Evolutionary conservation across 2,329 filamentous ascomycete genomes (phyloP).

Genomic region (Fusarium compactum): DNA sequence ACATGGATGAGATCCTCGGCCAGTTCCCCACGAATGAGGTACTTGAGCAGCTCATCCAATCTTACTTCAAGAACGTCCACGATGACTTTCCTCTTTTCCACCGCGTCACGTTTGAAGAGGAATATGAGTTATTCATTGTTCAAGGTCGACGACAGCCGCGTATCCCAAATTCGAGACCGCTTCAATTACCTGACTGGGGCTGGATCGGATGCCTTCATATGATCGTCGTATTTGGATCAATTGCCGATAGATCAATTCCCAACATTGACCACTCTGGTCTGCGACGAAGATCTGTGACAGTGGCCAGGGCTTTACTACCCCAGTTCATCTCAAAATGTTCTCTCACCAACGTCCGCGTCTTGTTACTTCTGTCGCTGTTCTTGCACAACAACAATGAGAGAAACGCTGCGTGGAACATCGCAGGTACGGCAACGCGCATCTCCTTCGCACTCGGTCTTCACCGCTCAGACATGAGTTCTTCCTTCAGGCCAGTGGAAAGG

Average conservation of each 20-base stretch:
- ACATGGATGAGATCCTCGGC: slow-evolving; percentile 48
- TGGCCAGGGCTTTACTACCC: slow-evolving; percentile 12
- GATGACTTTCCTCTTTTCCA: slow-evolving; percentile 54
- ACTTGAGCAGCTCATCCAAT: slow-evolving; percentile 50
- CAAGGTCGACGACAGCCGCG: slow-evolving; percentile 23
- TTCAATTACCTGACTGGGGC: slow-evolving; percentile 47
- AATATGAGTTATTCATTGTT: slow-evolving; percentile 50
- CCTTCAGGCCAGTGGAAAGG: slow-evolving; percentile 51
- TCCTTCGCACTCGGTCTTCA: slow-evolving; percentile 51
- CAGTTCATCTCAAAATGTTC: slow-evolving; percentile 41
- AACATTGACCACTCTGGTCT: slow-evolving; percentile 47
- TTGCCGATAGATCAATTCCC: slow-evolving; percentile 43
- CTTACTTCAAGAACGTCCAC: slow-evolving; percentile 53
- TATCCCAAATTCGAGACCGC: slow-evolving; percentile 9
- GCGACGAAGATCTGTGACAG: slow-evolving; percentile 32
- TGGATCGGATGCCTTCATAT: slow-evolving; percentile 54
- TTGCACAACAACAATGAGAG: slow-evolving; percentile 56
- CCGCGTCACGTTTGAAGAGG: slow-evolving; percentile 51
- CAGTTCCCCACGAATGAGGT: slow-evolving; percentile 46
- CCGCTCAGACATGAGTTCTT: slow-evolving; percentile 47
- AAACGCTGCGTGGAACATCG: slow-evolving; percentile 54
- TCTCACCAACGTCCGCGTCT: slow-evolving; percentile 28
- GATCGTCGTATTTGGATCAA: slow-evolving; percentile 54
- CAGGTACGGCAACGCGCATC: slow-evolving; percentile 50
- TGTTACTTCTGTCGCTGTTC: slow-evolving; percentile 46